Conservation (phyloP, 345 rosid species). For the thale cress (Arabidopsis thaliana) region TAIR10.1 NC_003075.7:9578001-9578500, state of each 20-base stretch:
- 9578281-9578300: slow-evolving; percentile 66
- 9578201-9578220: slow-evolving; percentile 84
- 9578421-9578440: slow-evolving; percentile 86
- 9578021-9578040: neutral
- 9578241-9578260: slow-evolving; percentile 70
- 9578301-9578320: slow-evolving; percentile 9
- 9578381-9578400: slow-evolving; percentile 86
- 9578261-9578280: slow-evolving; percentile 89
- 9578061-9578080: neutral
- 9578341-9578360: neutral
- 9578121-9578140: neutral
- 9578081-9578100: neutral
- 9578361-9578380: slow-evolving; percentile 52
- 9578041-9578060: neutral
- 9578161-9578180: slow-evolving; percentile 75
- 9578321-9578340: neutral
- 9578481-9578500: neutral
- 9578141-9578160: slow-evolving; percentile 48
- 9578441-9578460: slow-evolving; percentile 92
- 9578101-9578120: neutral
- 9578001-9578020: neutral
- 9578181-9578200: slow-evolving; percentile 80
- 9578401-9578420: slow-evolving; percentile 79
- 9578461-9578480: slow-evolving; percentile 12
- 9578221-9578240: slow-evolving; percentile 93